Conservation (phyloP, 2,329 filamentous ascomycete species). For the Pseudocercospora fijiensis region DNA sequence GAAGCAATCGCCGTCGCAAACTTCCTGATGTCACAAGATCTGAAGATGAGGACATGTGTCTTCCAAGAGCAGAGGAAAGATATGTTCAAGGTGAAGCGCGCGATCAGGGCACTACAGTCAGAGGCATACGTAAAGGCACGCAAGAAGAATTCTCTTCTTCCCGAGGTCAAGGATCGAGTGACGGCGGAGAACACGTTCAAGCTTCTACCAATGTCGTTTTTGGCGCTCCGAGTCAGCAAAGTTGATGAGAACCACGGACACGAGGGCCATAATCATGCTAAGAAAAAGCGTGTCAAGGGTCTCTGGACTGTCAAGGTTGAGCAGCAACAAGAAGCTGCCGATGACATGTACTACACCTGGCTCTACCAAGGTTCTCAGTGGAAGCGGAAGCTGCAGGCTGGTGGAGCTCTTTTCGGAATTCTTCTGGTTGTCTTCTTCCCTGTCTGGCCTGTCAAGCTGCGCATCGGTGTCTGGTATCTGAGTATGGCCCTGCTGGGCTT, state of each 20-base stretch:
- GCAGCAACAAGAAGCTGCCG: constrained; percentile 84
- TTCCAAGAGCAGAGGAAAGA: constrained; percentile 96
- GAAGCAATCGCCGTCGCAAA: constrained; percentile 84
- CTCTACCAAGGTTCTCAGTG: constrained; percentile 91
- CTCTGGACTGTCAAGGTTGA: constrained; percentile 95
- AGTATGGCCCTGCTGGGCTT: constrained; percentile 90
- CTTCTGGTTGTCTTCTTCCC: constrained; percentile 93
- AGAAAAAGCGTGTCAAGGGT: constrained; percentile 89
- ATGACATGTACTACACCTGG: constrained; percentile 95
- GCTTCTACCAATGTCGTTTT: constrained; percentile 87
- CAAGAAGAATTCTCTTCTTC: constrained; percentile 85
- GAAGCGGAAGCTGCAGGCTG: constrained; percentile 90
- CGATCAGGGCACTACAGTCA: constrained; percentile 83
- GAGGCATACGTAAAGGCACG: constrained; percentile 85
- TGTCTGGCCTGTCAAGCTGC: constrained; percentile 87
- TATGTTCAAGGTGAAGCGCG: constrained; percentile 98
- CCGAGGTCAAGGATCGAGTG: constrained; percentile 81
- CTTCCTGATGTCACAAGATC: constrained; percentile 77
- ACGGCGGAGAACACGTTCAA: constrained; percentile 94
- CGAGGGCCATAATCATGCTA: constrained; percentile 68
- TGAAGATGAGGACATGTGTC: constrained; percentile 89
- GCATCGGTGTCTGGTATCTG: constrained; percentile 94
- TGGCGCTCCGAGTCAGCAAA: constrained; percentile 87
- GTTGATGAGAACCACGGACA: constrained; percentile 74
- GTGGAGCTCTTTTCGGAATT: constrained; percentile 75